A percentile compares a stretch with the other conserved stretches of the same genome.
Conservation (phyloP, 345 rosid species). For the Psidium friedrichsthalianum region DNA sequence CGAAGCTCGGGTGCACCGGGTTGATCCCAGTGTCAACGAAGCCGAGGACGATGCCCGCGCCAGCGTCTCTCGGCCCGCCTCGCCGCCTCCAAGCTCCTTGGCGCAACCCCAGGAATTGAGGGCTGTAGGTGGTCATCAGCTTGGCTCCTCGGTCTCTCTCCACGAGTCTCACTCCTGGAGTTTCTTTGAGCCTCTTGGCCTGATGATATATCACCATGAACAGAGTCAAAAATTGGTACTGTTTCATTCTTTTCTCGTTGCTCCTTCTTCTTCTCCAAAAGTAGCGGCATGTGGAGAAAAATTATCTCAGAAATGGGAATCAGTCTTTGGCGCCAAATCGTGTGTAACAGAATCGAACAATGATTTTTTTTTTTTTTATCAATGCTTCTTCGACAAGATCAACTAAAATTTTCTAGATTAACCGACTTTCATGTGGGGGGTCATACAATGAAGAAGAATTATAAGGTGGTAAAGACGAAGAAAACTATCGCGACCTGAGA, state of each 20-base stretch:
- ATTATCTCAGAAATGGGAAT: neutral
- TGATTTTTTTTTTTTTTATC: neutral
- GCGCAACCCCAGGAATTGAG: conserved; percentile 56
- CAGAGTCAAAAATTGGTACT: neutral
- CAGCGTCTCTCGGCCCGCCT: conserved; percentile 36
- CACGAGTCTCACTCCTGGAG: conserved; percentile 43
- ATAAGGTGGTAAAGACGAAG: neutral
- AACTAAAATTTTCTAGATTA: neutral
- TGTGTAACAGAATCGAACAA: too few species aligned
- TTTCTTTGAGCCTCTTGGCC: conserved; percentile 47
- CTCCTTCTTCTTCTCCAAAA: neutral
- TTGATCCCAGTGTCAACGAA: conserved; percentile 74
- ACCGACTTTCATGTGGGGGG: neutral
- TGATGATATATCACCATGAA: conserved; percentile 4
- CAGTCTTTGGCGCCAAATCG: too few species aligned
- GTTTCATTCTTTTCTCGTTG: neutral
- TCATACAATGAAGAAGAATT: neutral
- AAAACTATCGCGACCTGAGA: conserved; percentile 36
- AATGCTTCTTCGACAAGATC: neutral
- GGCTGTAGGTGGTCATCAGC: conserved; percentile 77
- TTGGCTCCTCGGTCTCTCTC: conserved; percentile 83
- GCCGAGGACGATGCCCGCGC: conserved; percentile 68
- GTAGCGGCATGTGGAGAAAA: neutral
- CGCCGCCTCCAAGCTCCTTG: conserved; percentile 34
- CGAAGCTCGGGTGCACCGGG: conserved; percentile 73